Percentiles rank a stretch among this genome's conserved stretches.
These are phyloP conservation scores for Diaporthe vaccinii DNA, from an alignment of 2,329 filamentous ascomycete genomes.

Conservation along the genomic window DNA sequence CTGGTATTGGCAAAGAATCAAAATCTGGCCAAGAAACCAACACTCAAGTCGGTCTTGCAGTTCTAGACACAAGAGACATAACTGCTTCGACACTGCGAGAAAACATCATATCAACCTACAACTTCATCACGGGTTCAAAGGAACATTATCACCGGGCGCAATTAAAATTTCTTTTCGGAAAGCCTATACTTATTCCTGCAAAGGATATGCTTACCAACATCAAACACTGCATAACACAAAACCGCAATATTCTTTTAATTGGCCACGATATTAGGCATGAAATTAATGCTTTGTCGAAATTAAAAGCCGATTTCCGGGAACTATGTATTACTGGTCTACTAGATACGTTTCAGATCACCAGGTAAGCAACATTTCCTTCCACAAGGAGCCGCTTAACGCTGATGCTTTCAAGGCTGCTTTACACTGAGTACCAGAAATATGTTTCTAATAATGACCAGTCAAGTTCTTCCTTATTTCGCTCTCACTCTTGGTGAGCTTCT, in stretches of 20 bases:
- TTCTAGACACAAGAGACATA: neutral
- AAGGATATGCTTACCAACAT: neutral
- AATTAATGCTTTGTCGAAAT: neutral
- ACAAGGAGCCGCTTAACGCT: neutral
- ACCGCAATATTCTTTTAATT: neutral
- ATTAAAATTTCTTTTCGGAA: neutral
- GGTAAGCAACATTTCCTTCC: neutral
- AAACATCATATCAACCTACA: neutral
- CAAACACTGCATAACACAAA: neutral
- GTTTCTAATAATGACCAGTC: neutral
- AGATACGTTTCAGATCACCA: neutral
- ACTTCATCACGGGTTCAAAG: neutral
- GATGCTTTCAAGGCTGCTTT: neutral
- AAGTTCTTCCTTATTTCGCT: neutral
- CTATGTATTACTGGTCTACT: neutral
- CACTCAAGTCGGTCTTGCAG: neutral
- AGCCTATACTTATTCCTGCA: neutral
- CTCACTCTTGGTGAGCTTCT: neutral
- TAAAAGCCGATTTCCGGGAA: neutral
- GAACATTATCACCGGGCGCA: neutral
- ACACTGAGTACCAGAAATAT: neutral
- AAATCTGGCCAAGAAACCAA: neutral
- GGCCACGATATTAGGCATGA: neutral
- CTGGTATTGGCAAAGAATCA: neutral
- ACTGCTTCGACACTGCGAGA: neutral